These are phyloP conservation scores for Ecytonucleospora hepatopenaei DNA, from an alignment of 371 early-diverging fungal genomes.

Conservation along the genomic window DNA sequence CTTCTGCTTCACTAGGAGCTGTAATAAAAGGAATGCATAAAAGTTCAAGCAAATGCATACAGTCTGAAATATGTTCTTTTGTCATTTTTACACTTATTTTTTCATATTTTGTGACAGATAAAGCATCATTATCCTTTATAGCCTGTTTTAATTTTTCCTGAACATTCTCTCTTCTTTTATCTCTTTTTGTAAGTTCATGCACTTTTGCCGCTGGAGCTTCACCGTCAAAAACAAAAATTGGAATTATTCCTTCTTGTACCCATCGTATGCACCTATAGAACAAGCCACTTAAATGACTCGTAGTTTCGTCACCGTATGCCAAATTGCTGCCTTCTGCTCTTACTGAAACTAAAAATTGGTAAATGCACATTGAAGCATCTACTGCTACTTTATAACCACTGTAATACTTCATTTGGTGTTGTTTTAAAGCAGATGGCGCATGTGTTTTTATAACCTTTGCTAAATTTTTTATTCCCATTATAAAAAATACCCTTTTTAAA, in stretches of 20 bases:
- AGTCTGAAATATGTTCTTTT: slow-evolving; percentile 80
- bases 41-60: slow-evolving; percentile 70
- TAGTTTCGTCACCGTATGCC: slow-evolving; percentile 75
- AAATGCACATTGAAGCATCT: slow-evolving; percentile 90
- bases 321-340: slow-evolving; percentile 76
- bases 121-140: slow-evolving; percentile 62
- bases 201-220: slow-evolving; percentile 85
- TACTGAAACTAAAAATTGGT: slow-evolving; percentile 97
- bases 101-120: slow-evolving; percentile 70
- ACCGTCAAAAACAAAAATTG: slow-evolving; percentile 96
- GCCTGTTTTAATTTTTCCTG: slow-evolving; percentile 43
- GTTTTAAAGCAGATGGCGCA: slow-evolving; percentile 68
- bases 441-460: slow-evolving; percentile 82
- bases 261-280: slow-evolving; percentile 94
- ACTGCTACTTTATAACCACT: slow-evolving; percentile 90
- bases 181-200: slow-evolving; percentile 63
- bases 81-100: slow-evolving; percentile 84
- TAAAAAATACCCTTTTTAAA: no score
- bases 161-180: slow-evolving; percentile 63
- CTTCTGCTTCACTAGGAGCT: slow-evolving; percentile 97
- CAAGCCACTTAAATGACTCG: slow-evolving; percentile 91
- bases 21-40: slow-evolving; percentile 91
- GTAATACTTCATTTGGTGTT: slow-evolving; percentile 70
- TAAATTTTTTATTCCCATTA: slow-evolving; percentile 76
- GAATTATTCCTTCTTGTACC: slow-evolving; percentile 89